Conservation (phyloP, 371 early-diverging fungal genomes). For the Parasitella parasitica region DNA sequence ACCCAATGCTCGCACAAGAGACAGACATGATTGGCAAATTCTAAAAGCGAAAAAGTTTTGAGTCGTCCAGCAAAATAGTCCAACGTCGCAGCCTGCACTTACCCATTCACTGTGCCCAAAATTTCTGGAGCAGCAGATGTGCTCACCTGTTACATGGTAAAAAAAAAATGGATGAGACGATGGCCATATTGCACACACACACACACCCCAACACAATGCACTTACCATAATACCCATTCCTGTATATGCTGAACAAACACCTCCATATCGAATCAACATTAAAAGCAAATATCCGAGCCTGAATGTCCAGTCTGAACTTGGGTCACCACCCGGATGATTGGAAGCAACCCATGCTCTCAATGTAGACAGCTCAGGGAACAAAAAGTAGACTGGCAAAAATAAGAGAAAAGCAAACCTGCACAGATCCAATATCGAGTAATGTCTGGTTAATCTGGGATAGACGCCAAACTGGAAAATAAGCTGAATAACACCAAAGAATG, state of each 20-base stretch:
- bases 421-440: conserved; percentile 34
- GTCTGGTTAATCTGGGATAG: conserved; percentile 53
- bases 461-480: conserved; percentile 51
- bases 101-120: conserved; percentile 72
- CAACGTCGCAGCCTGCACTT: neutral
- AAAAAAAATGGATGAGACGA: too few relatives aligned
- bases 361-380: conserved; percentile 44
- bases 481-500: conserved; percentile 51
- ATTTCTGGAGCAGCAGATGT: conserved; percentile 57
- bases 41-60: neutral
- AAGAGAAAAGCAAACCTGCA: conserved; percentile 38
- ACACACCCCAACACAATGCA: neutral
- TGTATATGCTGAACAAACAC: conserved; percentile 61
- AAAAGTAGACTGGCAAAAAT: conserved; percentile 39
- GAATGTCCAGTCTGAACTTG: conserved; percentile 11
- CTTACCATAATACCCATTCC: conserved; percentile 61
- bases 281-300: conserved; percentile 34
- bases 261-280: conserved; percentile 45
- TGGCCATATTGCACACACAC: too few relatives aligned
- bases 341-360: conserved; percentile 20
- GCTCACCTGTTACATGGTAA: conserved; percentile 40
- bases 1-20: conserved; percentile 66
- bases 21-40: conserved; percentile 56
- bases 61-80: too few relatives aligned
- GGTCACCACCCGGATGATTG: neutral